Conservation (phyloP, 139 green algal genomes). For the Raphidocelis subcapitata region DNA sequence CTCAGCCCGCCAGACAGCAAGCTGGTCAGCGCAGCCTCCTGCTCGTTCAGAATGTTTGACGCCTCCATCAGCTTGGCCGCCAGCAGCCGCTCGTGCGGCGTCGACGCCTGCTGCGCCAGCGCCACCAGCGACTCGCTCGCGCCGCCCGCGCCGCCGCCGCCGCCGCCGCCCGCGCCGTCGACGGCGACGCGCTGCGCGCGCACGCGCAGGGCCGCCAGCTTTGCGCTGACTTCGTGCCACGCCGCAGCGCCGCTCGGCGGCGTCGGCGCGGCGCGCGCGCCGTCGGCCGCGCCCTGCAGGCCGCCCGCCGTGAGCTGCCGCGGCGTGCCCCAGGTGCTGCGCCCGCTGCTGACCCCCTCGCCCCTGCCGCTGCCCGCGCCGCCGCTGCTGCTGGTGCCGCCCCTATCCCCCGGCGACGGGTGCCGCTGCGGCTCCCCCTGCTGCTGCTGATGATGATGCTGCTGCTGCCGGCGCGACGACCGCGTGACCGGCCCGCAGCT, state of each 20-base stretch:
- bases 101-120: conserved; percentile 12
- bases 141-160: neutral
- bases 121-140: conserved; percentile 1
- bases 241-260: neutral
- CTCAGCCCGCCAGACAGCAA: too few relatives aligned
- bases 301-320: neutral
- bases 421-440: neutral
- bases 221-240: conserved; percentile 13
- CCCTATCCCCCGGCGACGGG: neutral
- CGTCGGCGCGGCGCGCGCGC: neutral
- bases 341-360: neutral
- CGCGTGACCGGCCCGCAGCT: neutral
- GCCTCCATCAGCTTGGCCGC: conserved; percentile 20
- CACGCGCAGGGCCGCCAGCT: conserved; percentile 7
- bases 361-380: neutral
- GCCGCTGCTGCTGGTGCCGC: neutral
- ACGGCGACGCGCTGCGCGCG: conserved; percentile 12
- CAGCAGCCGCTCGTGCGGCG: conserved; percentile 15
- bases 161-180: neutral
- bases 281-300: too few relatives aligned
- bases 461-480: conserved; percentile 2
- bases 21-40: conserved; percentile 20
- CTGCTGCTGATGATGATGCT: conserved; percentile 3
- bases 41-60: conserved; percentile 16
- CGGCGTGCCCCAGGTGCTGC: neutral